These are phyloP conservation scores for Yamadazyma atlantica DNA, from an alignment of 1,139 yeast species.

Conservation along the genomic window DNA sequence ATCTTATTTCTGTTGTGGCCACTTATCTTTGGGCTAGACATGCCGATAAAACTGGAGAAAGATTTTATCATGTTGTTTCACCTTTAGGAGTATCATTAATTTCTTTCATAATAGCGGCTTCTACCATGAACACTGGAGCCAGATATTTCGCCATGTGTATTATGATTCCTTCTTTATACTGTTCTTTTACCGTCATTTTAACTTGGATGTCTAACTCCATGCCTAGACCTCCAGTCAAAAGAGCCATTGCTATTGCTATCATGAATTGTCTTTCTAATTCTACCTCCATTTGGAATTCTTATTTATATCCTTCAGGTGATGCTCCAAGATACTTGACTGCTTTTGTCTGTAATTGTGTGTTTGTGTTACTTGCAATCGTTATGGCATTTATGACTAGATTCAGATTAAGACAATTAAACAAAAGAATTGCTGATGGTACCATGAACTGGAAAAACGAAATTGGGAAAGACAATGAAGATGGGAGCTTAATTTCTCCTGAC, in stretches of 20 bases:
- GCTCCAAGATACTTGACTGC: conserved; percentile 49
- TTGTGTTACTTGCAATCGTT: conserved; percentile 38
- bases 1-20: conserved; percentile 51
- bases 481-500: conserved; percentile 40
- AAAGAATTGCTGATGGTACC: conserved; percentile 42
- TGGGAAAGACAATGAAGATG: conserved; percentile 45
- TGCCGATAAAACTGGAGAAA: conserved; percentile 58
- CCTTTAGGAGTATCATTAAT: conserved; percentile 46
- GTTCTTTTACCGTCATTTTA: conserved; percentile 54
- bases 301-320: conserved; percentile 40
- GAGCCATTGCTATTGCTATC: conserved; percentile 53
- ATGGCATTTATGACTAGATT: conserved; percentile 41
- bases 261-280: conserved; percentile 55
- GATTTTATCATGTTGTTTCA: conserved; percentile 50
- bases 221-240: conserved; percentile 53
- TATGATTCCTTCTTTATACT: conserved; percentile 58
- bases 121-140: conserved; percentile 57
- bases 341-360: conserved; percentile 49
- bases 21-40: conserved; percentile 57
- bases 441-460: conserved; percentile 54
- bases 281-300: conserved; percentile 55
- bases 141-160: conserved; percentile 62
- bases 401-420: conserved; percentile 39
- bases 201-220: conserved; percentile 57
- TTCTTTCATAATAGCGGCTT: conserved; percentile 54